These are phyloP conservation scores for Dactylonectria macrodidyma DNA, from an alignment of 2,329 filamentous ascomycete genomes.

Conservation along the genomic window DNA sequence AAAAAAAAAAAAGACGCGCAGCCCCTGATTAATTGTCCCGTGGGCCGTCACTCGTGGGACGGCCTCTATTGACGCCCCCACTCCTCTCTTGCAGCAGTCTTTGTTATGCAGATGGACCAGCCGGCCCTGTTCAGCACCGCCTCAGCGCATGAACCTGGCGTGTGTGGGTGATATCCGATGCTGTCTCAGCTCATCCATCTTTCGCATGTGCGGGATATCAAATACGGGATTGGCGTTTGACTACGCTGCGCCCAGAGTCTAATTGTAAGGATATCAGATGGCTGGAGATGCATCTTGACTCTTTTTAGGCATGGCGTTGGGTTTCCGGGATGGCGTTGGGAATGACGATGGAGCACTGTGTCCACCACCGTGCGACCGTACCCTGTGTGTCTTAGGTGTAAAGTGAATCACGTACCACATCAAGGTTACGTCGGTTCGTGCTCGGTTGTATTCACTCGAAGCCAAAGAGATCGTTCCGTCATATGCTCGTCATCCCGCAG, in stretches of 20 bases:
- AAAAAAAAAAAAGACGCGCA: constrained; percentile 40
- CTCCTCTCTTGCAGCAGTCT: constrained; percentile 15
- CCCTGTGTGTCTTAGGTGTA: not conserved
- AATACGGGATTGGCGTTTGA: constrained; percentile 13
- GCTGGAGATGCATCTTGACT: constrained; percentile 12
- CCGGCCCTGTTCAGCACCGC: constrained; percentile 37
- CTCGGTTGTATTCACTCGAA: constrained; percentile 34
- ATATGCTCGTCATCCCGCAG: constrained; percentile 43
- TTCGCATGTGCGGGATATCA: constrained; percentile 1
- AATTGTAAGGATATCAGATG: not conserved
- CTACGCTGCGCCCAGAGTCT: constrained; percentile 2
- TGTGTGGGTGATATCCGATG: constrained; percentile 13
- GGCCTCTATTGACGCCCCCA: not conserved
- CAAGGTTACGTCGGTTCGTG: constrained; percentile 20
- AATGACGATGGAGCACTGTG: not conserved
- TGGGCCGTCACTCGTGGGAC: constrained; percentile 16
- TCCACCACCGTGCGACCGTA: constrained; percentile 3
- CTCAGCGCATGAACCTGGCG: constrained; percentile 24
- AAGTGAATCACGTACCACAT: constrained; percentile 31
- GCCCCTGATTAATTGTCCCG: constrained; percentile 31
- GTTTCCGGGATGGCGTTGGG: not conserved
- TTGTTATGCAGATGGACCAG: constrained; percentile 23
- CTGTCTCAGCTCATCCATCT: constrained; percentile 18
- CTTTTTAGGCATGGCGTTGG: not conserved
- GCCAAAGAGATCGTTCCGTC: constrained; percentile 30